phyloP scores from a whole-genome alignment of 129 eudicot genomes.

The Daucus carota region DH1_v3.0 NC_030387.2:4905501-4906000 shows the following conservation, averaged over 20 bases:
- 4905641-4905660: constrained; percentile 92
- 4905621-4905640: constrained; percentile 68
- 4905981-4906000: not conserved
- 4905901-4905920: not conserved
- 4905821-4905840: constrained; percentile 86
- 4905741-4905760: not conserved
- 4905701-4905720: not conserved
- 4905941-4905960: not conserved
- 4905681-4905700: constrained; percentile 58
- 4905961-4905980: not conserved
- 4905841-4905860: constrained; percentile 63
- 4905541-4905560: not conserved
- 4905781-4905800: constrained; percentile 74
- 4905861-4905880: constrained; percentile 41
- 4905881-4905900: constrained; percentile 24
- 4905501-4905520: not conserved
- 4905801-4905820: constrained; percentile 88
- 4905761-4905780: not conserved
- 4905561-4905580: not conserved
- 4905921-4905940: not conserved
- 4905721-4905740: not conserved
- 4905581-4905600: not conserved
- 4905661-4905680: constrained; percentile 86
- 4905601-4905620: constrained; percentile 33
- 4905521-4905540: not conserved